Conservation (phyloP, 768 basidiomycete species). For the Tylopilus balloui region DNA sequence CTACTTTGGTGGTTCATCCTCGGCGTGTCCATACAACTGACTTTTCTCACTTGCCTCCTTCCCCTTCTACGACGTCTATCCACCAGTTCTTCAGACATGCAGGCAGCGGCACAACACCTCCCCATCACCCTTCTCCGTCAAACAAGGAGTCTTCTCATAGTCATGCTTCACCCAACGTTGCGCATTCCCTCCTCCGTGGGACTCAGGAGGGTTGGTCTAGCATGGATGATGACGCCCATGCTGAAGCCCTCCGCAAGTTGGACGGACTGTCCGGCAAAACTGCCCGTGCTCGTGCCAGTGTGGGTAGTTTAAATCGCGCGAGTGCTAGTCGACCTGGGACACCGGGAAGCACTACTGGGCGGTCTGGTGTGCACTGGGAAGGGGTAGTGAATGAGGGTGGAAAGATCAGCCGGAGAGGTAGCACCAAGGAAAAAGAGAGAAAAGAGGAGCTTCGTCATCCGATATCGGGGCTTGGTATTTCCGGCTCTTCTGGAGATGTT, state of each 20-base stretch:
- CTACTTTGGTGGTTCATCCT: conserved; percentile 41
- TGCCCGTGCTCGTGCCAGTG: conserved; percentile 71
- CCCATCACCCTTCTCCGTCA: conserved; percentile 32
- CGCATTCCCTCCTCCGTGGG: conserved; percentile 79
- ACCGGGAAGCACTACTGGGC: conserved; percentile 54
- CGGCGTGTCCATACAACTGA: conserved; percentile 69
- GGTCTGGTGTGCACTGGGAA: conserved; percentile 64
- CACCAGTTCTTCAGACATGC: conserved; percentile 72
- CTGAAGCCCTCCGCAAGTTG: conserved; percentile 86
- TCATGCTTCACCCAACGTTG: conserved; percentile 60
- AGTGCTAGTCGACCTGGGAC: conserved; percentile 70
- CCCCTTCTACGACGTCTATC: conserved; percentile 86
- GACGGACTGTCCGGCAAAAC: conserved; percentile 82
- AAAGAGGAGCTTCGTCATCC: conserved; percentile 31
- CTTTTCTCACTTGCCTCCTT: conserved; percentile 87
- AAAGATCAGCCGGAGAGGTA: conserved; percentile 35
- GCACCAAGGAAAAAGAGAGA: conserved; percentile 44
- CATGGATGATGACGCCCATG: conserved; percentile 83
- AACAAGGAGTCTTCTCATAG: conserved; percentile 38
- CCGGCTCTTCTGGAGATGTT: conserved; percentile 31
- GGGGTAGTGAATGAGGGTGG: conserved; percentile 45
- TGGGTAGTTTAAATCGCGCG: conserved; percentile 65
- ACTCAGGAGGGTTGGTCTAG: conserved; percentile 89
- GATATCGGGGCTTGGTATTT: conserved; percentile 34
- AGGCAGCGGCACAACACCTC: conserved; percentile 36